A percentile compares a stretch with the other conserved stretches of the same genome.
These are phyloP conservation scores for Forsythia suspensa DNA, from an alignment of 257 asterid genomes.

Conservation along the genomic window DNA sequence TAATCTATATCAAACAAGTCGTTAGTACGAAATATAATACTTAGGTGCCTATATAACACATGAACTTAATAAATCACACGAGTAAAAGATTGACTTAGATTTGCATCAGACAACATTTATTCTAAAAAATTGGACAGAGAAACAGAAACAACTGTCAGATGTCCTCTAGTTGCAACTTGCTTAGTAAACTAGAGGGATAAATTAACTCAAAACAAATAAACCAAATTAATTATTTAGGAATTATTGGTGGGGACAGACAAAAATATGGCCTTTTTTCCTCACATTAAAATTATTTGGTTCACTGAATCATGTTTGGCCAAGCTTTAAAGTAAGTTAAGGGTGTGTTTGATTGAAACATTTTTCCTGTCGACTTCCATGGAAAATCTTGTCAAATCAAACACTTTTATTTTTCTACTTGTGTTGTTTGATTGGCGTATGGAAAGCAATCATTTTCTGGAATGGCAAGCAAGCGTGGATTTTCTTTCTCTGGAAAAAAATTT, in stretches of 20 bases:
- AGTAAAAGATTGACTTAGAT: not conserved
- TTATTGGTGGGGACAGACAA: not conserved
- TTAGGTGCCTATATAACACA: not conserved
- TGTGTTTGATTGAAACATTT: too few species aligned
- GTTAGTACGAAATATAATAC: too few species aligned
- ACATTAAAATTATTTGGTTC: not conserved
- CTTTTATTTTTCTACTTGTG: too few species aligned
- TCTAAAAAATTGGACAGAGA: not conserved
- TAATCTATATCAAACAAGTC: too few species aligned
- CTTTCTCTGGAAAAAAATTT: too few species aligned
- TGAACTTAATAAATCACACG: not conserved
- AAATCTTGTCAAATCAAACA: too few species aligned
- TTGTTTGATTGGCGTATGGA: too few species aligned
- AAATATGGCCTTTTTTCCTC: not conserved
- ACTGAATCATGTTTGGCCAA: not conserved
- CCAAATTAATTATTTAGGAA: not conserved
- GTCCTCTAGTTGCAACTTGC: not conserved
- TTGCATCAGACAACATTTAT: not conserved
- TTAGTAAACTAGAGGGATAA: not conserved
- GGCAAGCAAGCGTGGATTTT: too few species aligned
- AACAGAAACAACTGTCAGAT: not conserved
- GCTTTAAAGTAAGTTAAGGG: too few species aligned
- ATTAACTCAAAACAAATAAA: not conserved
- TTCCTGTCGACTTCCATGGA: too few species aligned
- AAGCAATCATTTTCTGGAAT: too few species aligned